These are phyloP conservation scores for Aspergillus phoenicis DNA, from an alignment of 2,329 filamentous ascomycete genomes.

Conservation along the genomic window DNA sequence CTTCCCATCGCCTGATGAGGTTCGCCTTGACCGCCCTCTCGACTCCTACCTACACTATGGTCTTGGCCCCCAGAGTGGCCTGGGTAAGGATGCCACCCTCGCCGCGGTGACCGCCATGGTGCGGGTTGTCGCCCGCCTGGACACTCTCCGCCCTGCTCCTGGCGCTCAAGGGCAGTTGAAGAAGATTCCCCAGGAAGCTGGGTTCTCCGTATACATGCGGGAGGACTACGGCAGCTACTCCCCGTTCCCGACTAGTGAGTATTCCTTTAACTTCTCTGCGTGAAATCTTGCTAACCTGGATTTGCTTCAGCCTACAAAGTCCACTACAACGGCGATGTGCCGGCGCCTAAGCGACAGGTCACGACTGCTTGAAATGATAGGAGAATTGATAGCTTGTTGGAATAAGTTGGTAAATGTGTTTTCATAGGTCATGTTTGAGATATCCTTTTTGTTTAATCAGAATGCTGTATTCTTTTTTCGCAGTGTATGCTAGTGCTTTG, in stretches of 20 bases:
- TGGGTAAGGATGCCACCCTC: slow-evolving; percentile 63
- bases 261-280: background rate
- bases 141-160: slow-evolving; percentile 62
- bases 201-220: slow-evolving; percentile 64
- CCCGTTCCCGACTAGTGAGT: slow-evolving; percentile 52
- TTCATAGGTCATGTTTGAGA: background rate
- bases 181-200: slow-evolving; percentile 60
- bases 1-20: slow-evolving; percentile 34
- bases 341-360: slow-evolving; percentile 23
- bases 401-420: background rate
- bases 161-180: slow-evolving; percentile 69
- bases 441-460: slow-evolving; percentile 1
- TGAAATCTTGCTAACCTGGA: slow-evolving; percentile 18
- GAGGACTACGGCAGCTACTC: slow-evolving; percentile 65
- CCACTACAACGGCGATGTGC: slow-evolving; percentile 46
- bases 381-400: background rate
- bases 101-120: slow-evolving; percentile 69
- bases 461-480: too few relatives aligned
- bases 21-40: slow-evolving; percentile 66
- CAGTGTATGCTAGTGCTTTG: too few relatives aligned
- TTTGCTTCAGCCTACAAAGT: slow-evolving; percentile 44
- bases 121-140: slow-evolving; percentile 63
- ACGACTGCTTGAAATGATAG: background rate
- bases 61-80: slow-evolving; percentile 63
- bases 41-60: slow-evolving; percentile 68